phyloP scores from a whole-genome alignment of 2,329 filamentous ascomycete genomes.

The Ramichloridium luteum region DNA sequence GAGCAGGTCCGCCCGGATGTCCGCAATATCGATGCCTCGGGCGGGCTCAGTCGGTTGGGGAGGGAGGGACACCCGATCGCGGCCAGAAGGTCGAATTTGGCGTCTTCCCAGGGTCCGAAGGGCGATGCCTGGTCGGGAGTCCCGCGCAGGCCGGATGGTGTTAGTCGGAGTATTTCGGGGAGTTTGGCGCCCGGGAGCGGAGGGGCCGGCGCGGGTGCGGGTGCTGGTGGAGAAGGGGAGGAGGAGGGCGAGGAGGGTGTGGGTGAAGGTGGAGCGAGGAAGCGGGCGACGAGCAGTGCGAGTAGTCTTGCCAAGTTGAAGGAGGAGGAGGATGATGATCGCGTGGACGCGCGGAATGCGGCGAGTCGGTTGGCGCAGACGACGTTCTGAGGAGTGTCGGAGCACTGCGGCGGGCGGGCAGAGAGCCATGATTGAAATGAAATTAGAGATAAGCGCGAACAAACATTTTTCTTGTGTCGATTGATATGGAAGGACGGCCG shows the following conservation, averaged over 20 bases:
- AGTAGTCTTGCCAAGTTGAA: constrained; percentile 45
- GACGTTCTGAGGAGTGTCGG: constrained; percentile 84
- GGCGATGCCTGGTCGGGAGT: constrained; percentile 98
- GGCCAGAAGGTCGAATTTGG: constrained; percentile 65
- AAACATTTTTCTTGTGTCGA: too few species aligned
- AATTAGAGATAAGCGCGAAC: too few species aligned
- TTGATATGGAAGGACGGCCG: too few species aligned
- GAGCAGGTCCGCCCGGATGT: constrained; percentile 90
- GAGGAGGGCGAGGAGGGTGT: constrained; percentile 31
- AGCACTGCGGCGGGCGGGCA: too few species aligned
- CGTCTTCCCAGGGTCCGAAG: constrained; percentile 85
- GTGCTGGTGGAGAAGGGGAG: constrained; percentile 42
- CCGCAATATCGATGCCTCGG: constrained; percentile 78
- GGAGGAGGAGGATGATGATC: constrained; percentile 76
- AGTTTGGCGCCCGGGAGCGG: constrained; percentile 44
- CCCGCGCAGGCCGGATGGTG: constrained; percentile 65
- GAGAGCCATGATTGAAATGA: too few species aligned
- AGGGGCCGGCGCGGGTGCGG: constrained; percentile 33
- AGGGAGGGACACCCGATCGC: constrained; percentile 74
- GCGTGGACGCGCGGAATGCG: constrained; percentile 89
- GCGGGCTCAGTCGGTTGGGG: constrained; percentile 78
- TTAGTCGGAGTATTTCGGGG: constrained; percentile 64
- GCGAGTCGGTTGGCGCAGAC: constrained; percentile 87
- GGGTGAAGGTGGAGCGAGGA: constrained; percentile 36
- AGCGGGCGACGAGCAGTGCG: constrained; percentile 36